These are phyloP conservation scores for Striga asiatica DNA, from an alignment of 257 asterid genomes.

Conservation along the genomic window DNA sequence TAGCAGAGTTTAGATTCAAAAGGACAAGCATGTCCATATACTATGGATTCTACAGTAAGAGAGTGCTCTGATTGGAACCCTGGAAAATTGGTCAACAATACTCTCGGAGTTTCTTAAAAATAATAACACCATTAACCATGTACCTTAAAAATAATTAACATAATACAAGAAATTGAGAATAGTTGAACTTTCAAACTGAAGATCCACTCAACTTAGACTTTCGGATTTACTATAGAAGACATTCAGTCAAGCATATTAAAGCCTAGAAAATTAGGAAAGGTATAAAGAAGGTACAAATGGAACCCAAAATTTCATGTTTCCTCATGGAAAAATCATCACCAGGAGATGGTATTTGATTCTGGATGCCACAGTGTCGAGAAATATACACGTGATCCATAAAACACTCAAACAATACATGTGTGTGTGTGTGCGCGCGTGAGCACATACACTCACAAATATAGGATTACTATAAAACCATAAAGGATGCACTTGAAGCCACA, in stretches of 20 bases:
- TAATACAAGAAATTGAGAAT: background rate
- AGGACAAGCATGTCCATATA: no score
- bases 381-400: background rate
- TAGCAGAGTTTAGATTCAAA: no score
- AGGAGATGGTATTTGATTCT: background rate
- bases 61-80: background rate
- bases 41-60: background rate
- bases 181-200: conserved; percentile 3
- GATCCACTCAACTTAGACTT: background rate
- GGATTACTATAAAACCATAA: conserved; percentile 2
- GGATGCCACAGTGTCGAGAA: background rate
- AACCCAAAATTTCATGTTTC: background rate
- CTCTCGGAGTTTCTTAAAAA: background rate
- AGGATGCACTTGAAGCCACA: background rate
- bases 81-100: conserved; percentile 2
- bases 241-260: background rate
- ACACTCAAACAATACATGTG: no score
- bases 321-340: conserved; percentile 7
- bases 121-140: conserved; percentile 1
- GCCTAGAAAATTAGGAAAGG: conserved; percentile 3
- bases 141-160: background rate
- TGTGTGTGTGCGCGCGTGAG: no score
- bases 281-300: background rate
- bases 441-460: background rate
- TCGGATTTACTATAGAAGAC: background rate